Evolutionary conservation across 768 basidiomycete genomes (phyloP).

Genomic region (Rhodotorula babjevae): DNA sequence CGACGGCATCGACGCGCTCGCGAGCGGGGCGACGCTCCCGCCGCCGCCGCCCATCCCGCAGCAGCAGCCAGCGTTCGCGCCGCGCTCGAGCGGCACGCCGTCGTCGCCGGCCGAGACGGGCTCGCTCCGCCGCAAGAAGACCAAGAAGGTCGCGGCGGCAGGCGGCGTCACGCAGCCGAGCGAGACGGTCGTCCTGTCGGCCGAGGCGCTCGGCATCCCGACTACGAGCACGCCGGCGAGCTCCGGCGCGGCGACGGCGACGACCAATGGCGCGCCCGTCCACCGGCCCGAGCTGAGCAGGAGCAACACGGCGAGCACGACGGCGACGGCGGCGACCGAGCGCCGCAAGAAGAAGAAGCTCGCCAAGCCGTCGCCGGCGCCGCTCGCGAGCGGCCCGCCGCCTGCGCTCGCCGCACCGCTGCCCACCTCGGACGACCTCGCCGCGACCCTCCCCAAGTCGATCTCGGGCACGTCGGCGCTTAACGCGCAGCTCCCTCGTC

Average conservation of each 20-base stretch:
- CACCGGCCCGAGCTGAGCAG: background rate
- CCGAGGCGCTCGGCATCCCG: constrained; percentile 33
- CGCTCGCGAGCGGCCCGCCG: background rate
- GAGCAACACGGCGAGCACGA: constrained; percentile 12
- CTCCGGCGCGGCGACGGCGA: background rate
- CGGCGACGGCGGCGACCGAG: background rate
- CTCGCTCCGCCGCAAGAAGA: constrained; percentile 26
- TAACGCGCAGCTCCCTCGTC: constrained; percentile 20
- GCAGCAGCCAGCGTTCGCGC: background rate
- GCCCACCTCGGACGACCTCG: constrained; percentile 23
- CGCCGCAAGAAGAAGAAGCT: constrained; percentile 25
- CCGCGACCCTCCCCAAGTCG: constrained; percentile 23
- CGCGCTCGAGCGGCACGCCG: background rate
- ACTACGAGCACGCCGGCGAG: background rate
- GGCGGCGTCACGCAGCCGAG: constrained; percentile 7
- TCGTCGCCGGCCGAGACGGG: background rate
- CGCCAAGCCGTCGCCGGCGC: constrained; percentile 4
- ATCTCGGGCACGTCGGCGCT: background rate
- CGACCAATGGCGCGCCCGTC: too few relatives aligned
- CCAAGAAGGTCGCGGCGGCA: background rate
- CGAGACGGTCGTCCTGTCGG: constrained; percentile 30
- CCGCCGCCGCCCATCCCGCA: background rate
- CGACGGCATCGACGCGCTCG: background rate
- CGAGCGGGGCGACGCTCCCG: background rate
- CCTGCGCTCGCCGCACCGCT: background rate